These are phyloP conservation scores for Aspergillus ellipticus DNA, from an alignment of 495 filamentous ascomycete species.

Conservation along the genomic window DNA sequence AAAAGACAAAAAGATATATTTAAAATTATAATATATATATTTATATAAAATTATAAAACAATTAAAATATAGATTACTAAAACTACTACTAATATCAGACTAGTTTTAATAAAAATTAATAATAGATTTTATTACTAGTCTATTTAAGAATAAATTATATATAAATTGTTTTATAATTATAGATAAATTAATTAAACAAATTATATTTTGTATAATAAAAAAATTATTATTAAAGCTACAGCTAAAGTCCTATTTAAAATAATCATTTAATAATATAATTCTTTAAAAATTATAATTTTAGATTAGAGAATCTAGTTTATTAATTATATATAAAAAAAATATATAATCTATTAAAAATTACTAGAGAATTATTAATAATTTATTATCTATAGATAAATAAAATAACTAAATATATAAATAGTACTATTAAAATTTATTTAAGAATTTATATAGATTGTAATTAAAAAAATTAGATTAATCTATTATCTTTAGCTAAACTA, in stretches of 20 bases:
- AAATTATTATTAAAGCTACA: background rate
- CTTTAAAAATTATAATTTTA: background rate
- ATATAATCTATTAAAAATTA: background rate
- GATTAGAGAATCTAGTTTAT: background rate
- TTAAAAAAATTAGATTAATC: background rate
- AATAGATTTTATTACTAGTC: background rate
- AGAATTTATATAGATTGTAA: background rate
- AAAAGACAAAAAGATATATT: background rate
- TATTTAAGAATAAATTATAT: background rate
- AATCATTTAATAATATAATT: background rate
- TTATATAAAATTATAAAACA: background rate
- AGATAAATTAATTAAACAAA: background rate
- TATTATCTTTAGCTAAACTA: no score
- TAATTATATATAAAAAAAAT: background rate
- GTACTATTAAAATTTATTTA: background rate
- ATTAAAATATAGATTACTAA: background rate
- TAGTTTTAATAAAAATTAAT: background rate
- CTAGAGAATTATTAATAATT: no score
- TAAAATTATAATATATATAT: conserved; percentile 1
- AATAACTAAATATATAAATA: background rate
- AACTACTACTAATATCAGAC: background rate
- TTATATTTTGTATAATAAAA: conserved; percentile 1
- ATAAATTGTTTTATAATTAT: background rate
- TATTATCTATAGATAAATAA: no score
- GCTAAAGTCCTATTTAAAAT: background rate